Evolutionary conservation across 2,329 filamentous ascomycete species (phyloP).

Genomic region (Teratosphaeria zuluensis): DNA sequence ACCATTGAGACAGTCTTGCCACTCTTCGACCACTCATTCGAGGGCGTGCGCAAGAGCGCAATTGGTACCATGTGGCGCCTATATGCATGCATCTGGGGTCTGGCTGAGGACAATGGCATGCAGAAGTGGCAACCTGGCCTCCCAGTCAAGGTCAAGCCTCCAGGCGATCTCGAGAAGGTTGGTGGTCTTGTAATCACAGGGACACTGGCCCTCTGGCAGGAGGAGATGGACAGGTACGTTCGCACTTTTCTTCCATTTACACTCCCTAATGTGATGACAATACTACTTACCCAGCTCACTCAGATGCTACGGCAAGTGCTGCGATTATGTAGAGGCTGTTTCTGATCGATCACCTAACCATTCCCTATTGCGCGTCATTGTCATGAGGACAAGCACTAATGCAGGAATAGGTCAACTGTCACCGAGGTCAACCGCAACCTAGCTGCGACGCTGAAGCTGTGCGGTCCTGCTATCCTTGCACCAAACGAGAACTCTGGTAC

Average conservation of each 20-base stretch:
- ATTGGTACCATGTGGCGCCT: slow-evolving; percentile 87
- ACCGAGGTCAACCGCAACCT: slow-evolving; percentile 94
- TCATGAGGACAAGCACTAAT: slow-evolving; percentile 33
- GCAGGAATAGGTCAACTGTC: slow-evolving; percentile 59
- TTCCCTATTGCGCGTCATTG: not conserved
- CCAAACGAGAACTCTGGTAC: slow-evolving; percentile 48
- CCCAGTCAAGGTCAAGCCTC: slow-evolving; percentile 70
- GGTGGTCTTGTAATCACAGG: slow-evolving; percentile 76
- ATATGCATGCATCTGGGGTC: slow-evolving; percentile 81
- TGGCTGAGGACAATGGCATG: slow-evolving; percentile 70
- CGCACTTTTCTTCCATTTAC: slow-evolving; percentile 5
- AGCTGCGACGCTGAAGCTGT: slow-evolving; percentile 79
- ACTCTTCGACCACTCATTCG: slow-evolving; percentile 79
- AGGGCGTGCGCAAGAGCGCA: slow-evolving; percentile 86
- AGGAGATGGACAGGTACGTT: slow-evolving; percentile 88
- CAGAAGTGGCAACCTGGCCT: slow-evolving; percentile 82
- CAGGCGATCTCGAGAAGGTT: slow-evolving; percentile 70
- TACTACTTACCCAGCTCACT: slow-evolving; percentile 98
- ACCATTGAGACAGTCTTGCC: slow-evolving; percentile 72
- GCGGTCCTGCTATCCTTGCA: slow-evolving; percentile 75
- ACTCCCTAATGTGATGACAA: slow-evolving; percentile 63
- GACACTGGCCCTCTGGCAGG: slow-evolving; percentile 76
- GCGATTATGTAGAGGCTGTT: slow-evolving; percentile 34
- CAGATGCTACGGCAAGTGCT: slow-evolving; percentile 57
- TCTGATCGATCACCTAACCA: slow-evolving; percentile 30